Evolutionary conservation across 352 stramenopile species (phyloP).

Genomic region (Phytophthora sp.): DNA sequence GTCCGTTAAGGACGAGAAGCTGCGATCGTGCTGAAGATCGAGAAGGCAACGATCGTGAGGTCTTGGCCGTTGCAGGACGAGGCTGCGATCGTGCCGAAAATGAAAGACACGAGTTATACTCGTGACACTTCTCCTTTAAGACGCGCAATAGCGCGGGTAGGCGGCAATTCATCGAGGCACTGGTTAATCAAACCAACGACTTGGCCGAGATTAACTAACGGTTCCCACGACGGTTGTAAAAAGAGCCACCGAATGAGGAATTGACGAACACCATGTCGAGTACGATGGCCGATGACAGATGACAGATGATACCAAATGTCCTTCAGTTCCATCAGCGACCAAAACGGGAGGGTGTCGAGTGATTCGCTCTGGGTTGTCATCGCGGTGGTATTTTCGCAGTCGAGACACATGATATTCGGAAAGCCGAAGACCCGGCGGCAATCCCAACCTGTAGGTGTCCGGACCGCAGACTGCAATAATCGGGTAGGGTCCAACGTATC

Average conservation of each 20-base stretch:
- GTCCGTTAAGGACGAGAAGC: no score
- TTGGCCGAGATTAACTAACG: background rate
- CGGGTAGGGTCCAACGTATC: slow-evolving; percentile 12
- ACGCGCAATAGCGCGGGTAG: background rate
- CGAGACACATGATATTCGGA: slow-evolving; percentile 14
- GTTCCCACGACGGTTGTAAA: background rate
- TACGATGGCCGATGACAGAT: background rate
- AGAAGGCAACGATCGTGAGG: no score
- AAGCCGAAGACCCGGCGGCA: slow-evolving; percentile 12
- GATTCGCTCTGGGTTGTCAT: background rate
- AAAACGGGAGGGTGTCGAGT: background rate
- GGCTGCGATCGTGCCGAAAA: no score
- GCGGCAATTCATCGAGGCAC: background rate
- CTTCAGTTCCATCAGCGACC: slow-evolving; percentile 2
- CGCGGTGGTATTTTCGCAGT: slow-evolving; percentile 8
- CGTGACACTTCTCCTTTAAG: background rate
- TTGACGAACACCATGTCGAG: slow-evolving; percentile 8
- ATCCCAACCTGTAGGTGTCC: slow-evolving; percentile 13
- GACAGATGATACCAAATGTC: slow-evolving; percentile 10
- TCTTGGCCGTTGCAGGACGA: no score
- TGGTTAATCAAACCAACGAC: background rate
- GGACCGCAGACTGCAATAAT: background rate
- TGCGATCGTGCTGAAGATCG: no score
- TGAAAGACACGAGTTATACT: no score
- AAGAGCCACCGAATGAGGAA: slow-evolving; percentile 17